These are phyloP conservation scores for Sicyos edulis DNA, from an alignment of 306 rosid genomes.

Conservation along the genomic window DNA sequence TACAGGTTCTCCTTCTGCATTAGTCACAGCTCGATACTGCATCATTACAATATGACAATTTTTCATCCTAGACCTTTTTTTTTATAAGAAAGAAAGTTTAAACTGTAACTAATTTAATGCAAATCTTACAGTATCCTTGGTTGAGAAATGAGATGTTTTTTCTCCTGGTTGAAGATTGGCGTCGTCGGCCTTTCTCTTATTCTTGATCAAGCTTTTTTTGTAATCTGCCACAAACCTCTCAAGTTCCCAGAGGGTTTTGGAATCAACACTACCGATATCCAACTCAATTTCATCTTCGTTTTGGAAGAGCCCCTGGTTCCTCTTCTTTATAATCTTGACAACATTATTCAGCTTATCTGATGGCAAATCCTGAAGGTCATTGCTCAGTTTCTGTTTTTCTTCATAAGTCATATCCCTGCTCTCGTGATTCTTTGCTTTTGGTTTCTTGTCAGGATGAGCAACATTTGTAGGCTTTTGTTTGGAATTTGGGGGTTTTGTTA, in stretches of 20 bases:
- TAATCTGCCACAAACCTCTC: constrained; percentile 77
- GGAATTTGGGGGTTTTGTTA: constrained; percentile 19
- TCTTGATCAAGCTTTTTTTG: constrained; percentile 69
- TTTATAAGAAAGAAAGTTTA: background rate
- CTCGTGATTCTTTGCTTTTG: constrained; percentile 63
- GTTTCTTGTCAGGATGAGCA: constrained; percentile 61
- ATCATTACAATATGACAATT: constrained; percentile 2
- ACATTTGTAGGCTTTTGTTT: constrained; percentile 12
- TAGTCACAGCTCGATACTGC: constrained; percentile 38
- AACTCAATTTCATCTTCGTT: constrained; percentile 94
- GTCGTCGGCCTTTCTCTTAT: constrained; percentile 58
- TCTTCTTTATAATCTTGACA: constrained; percentile 73
- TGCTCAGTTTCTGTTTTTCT: constrained; percentile 79
- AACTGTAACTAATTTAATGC: background rate
- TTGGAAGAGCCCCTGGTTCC: constrained; percentile 56
- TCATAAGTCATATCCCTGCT: constrained; percentile 80
- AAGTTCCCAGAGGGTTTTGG: constrained; percentile 91
- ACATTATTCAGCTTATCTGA: constrained; percentile 66
- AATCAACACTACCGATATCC: constrained; percentile 75
- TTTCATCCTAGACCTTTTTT: background rate
- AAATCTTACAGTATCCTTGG: constrained; percentile 11
- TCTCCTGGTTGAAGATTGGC: constrained; percentile 42
- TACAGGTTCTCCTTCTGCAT: constrained; percentile 22
- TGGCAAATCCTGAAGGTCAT: constrained; percentile 68
- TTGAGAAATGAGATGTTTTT: constrained; percentile 14